Conservation (phyloP, 2,329 filamentous ascomycete genomes). For the Alternaria metachromatica region DNA sequence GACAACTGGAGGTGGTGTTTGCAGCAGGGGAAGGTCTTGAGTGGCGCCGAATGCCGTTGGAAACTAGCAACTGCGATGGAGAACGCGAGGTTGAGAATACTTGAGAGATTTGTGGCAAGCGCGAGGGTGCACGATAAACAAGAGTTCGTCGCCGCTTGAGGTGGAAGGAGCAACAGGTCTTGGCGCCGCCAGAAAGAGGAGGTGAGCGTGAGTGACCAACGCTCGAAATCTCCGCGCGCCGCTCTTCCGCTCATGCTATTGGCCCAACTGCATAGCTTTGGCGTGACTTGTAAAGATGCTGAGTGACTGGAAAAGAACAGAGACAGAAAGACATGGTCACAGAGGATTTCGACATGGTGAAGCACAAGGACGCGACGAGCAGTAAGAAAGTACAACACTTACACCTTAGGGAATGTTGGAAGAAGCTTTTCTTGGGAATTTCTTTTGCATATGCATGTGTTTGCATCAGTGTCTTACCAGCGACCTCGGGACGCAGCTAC, state of each 20-base stretch:
- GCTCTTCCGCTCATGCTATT: not conserved
- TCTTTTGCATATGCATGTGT: constrained; percentile 16
- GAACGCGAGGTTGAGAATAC: not conserved
- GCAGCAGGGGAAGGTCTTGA: constrained; percentile 4
- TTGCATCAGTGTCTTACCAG: not conserved
- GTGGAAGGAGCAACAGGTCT: constrained; percentile 8
- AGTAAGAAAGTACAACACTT: not conserved
- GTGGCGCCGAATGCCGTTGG: constrained; percentile 8
- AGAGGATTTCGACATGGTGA: not conserved
- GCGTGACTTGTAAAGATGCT: not conserved
- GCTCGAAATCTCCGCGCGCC: not conserved
- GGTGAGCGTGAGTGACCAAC: constrained; percentile 11
- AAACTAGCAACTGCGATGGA: not conserved
- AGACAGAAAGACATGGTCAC: not conserved
- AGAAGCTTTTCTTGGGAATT: not conserved
- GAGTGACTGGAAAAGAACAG: not conserved
- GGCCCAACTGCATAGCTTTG: not conserved
- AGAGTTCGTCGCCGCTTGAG: constrained; percentile 1
- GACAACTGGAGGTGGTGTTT: not conserved
- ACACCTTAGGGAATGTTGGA: not conserved
- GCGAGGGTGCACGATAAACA: not conserved
- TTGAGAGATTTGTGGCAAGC: not conserved
- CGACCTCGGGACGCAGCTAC: constrained; percentile 28
- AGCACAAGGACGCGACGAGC: not conserved
- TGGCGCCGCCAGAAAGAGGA: constrained; percentile 7